Evolutionary conservation across 805 yeast genomes (phyloP), one percentile per base, ranked within the genome.

Genomic region (Yarrowia sp.): DNA sequence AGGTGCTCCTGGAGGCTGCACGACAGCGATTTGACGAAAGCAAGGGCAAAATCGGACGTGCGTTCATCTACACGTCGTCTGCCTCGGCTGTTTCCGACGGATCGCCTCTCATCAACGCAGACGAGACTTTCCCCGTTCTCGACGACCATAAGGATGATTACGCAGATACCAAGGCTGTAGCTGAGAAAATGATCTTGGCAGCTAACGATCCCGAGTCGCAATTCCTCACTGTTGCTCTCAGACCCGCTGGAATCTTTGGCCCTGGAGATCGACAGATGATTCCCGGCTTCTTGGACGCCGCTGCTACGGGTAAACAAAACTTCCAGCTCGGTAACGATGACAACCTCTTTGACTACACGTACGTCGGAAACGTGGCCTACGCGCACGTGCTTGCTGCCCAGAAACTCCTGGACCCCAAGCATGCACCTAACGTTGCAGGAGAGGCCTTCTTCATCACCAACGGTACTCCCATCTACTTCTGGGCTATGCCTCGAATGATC

Each of bases 191-290:
- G 80, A 97, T 92, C 2, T 82, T 93, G 75, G 80, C 84, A 22
- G 90, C 97, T 16, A 90, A 92, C 77, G 84, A 85, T 59, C 80
- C 82, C 14, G 82, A 81, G 1, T 3, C 19, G 2, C 52, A 52
- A 2, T 85, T 93, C 72, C 80, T 84, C 61, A 95, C 99, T 0
- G 89, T 91, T 45, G 95, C 97, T 1, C 79, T 95, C 61, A 86
- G 99, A 71, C 99, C 99, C 1, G 97, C 99, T 0, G 99, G 99
- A 48, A 92, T 95, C 59, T 95, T 95, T 81, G 99, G 99, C 5
- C 99, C 98, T 7, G 98, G 99, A 53, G 99, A 95, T 78, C 86
- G 99, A 70, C 99, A 95, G 78, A 81, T 95, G 75, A 95, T 95
- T 56, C 99, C 99, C 12, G 97, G 97, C 3, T 82, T 95, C 70